phyloP scores from a whole-genome alignment of 2,329 filamentous ascomycete species.

The Fusarium sarcochroum region DNA sequence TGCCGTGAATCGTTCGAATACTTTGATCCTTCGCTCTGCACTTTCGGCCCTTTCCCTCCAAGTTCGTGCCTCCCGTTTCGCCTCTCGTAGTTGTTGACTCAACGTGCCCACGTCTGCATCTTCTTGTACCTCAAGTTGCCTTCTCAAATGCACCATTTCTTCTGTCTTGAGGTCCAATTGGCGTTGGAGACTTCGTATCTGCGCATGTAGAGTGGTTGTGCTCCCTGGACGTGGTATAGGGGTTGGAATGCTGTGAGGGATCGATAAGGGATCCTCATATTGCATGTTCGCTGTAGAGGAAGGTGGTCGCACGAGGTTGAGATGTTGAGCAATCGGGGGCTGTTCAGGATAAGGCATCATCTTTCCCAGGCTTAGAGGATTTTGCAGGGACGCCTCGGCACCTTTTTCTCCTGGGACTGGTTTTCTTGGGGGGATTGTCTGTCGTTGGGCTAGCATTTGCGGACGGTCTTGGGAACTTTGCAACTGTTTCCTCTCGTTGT shows the following conservation, averaged over 20 bases:
- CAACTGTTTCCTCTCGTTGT: background rate
- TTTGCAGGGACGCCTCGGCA: constrained; percentile 25
- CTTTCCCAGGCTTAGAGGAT: constrained; percentile 54
- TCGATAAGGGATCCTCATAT: constrained; percentile 1
- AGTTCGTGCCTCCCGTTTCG: constrained; percentile 51
- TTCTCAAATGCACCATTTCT: constrained; percentile 60
- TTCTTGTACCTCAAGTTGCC: constrained; percentile 61
- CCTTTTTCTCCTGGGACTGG: constrained; percentile 8
- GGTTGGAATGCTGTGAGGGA: constrained; percentile 9
- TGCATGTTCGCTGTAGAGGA: constrained; percentile 48
- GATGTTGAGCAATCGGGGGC: constrained; percentile 57
- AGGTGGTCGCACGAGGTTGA: constrained; percentile 53
- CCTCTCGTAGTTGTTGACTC: constrained; percentile 62
- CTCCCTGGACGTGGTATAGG: constrained; percentile 46
- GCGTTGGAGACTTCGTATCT: constrained; percentile 64
- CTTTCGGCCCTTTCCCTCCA: constrained; percentile 70
- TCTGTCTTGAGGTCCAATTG: constrained; percentile 63
- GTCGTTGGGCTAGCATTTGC: constrained; percentile 12
- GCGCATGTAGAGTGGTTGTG: constrained; percentile 60
- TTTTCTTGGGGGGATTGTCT: constrained; percentile 20
- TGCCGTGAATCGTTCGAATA: constrained; percentile 61
- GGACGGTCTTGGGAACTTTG: background rate
- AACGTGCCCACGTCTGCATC: constrained; percentile 61
- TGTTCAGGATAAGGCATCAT: constrained; percentile 56
- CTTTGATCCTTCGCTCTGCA: constrained; percentile 66